Evolutionary conservation across 495 filamentous ascomycete genomes (phyloP), one percentile per base, ranked within the genome.

Genomic region (Penicillium silybi): DNA sequence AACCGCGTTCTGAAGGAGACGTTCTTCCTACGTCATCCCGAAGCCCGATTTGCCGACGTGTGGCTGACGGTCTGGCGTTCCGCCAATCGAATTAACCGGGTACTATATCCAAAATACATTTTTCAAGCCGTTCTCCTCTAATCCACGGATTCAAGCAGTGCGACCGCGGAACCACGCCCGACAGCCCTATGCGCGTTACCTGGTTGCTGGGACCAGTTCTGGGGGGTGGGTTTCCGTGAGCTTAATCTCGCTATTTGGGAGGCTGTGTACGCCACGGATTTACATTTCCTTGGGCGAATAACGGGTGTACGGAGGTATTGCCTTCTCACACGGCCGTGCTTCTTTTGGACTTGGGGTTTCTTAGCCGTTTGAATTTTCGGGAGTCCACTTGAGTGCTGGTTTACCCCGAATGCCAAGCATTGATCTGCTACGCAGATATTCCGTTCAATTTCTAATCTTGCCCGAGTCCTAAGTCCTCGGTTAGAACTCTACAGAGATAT

Each of bases 191-290:
- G 29, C 15, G 15, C n/a, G 22, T 46, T 53, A 61, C 54, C 61
- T 50, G 52, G 54, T 64, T 56, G 40, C 46, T 56, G 58, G 61
- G 52, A 49, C 49, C 54, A 45, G 58, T 55, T 53, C 52, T 29
- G 46, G 54, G 54, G 54, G 46, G 53, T 53, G 56, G 37, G 27
- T 32, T n/a, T 19, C 16, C 11, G 32, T 6, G 23, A 25, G 9
- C 15, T 29, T 18, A 44, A 39, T 25, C 7, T 20, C 16, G 10
- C 4, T 15, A n/a, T 25, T 39, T 1, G 16, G 16, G 15, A 37
- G 3, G 43, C n/a, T 41, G 42, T 22, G 22, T 19, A 46, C 37
- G 40, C 40, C 29, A 44, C 39, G 9, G 29, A 17, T 39, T 39
- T 8, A 5, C 37, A 17, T 39, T 17, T 16, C n/a, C 16, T 0